Base-by-base conservation (phyloP, 495 filamentous ascomycete species). In the Hamigera avellanea region DNA sequence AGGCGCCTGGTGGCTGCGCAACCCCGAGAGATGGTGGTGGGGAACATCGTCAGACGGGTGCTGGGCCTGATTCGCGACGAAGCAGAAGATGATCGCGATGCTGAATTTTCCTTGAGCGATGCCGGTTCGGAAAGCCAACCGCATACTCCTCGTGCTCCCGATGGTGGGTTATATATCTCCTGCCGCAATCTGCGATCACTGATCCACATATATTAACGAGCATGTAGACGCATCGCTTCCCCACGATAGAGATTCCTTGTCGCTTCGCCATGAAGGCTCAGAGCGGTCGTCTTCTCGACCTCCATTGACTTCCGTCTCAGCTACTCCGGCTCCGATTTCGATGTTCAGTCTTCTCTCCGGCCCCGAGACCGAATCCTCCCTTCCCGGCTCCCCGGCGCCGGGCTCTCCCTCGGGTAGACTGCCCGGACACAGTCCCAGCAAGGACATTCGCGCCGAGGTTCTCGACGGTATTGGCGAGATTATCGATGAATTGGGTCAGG, bases 31-130 rank as follows among this genome's bases (percentile, higher is more conserved):
- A 76, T 93, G 49, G 85, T 83, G 2, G 86, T 95, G 16, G 89
- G 89, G 32, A 98, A 96, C 46, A 82, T 96, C 47, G 83, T 94
- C 19, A 72, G 89, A 36, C 80, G 91, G 38, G 81, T 95, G 13
- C 63, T 98, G 14, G 86, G 85, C 26, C 68, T 96, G 33, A 86
- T 98, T 44, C 76, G 91, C 16, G 89, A 95, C 50, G 89, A 95
- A 49, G 79, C 80, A 23, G 76, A 84, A 34, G 86, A 89, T 47
- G 81, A 86, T 36, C 64, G 80, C 30, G 84, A 80, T 32, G 80
- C 67, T 26, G 82, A 82, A 38, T 67, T 66, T 30, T 48, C 54
- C n/a, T 68, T 70, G 27, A 66, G 73, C 45, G 66, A 76, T 44
- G 51, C 60, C 41, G 54, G 59, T 36, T 61, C 61, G 5, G 64